Evolutionary conservation across 2,329 filamentous ascomycete species (phyloP).

Genomic region (Sporothrix euskadiensis): DNA sequence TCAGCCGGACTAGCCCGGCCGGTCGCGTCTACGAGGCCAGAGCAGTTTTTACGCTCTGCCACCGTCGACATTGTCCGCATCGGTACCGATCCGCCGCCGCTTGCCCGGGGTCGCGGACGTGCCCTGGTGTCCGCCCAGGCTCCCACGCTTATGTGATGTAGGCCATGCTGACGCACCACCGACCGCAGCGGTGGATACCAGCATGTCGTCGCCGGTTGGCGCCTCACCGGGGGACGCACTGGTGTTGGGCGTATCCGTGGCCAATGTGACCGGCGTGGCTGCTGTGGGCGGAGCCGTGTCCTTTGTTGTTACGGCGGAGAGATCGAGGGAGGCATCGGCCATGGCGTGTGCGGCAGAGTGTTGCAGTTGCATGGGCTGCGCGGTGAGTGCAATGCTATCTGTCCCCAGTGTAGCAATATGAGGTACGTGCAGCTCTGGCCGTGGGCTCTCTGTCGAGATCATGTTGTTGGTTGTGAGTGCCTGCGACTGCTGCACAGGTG

Average conservation of each 20-base stretch:
- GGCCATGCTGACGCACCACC: neutral
- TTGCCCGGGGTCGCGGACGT: slow-evolving; percentile 6
- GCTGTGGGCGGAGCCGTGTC: neutral
- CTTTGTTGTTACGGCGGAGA: slow-evolving; percentile 3
- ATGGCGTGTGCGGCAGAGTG: neutral
- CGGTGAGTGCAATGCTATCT: neutral
- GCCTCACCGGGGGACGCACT: neutral
- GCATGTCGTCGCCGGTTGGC: neutral
- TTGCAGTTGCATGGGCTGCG: neutral
- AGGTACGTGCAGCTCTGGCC: neutral
- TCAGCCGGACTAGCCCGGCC: too few species aligned
- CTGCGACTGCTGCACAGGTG: neutral
- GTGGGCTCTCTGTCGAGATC: neutral
- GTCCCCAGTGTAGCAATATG: too few species aligned
- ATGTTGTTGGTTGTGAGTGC: neutral
- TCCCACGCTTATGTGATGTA: neutral
- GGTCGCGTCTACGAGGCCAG: neutral
- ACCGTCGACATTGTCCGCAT: neutral
- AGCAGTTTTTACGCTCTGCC: neutral
- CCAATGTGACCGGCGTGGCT: neutral
- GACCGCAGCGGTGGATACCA: neutral
- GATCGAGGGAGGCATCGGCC: neutral
- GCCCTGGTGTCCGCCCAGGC: neutral
- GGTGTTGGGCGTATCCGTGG: slow-evolving; percentile 17
- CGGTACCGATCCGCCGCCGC: slow-evolving; percentile 11